Conservation (phyloP, 2,329 filamentous ascomycete genomes). For the Diaporthe vaccinii region DNA sequence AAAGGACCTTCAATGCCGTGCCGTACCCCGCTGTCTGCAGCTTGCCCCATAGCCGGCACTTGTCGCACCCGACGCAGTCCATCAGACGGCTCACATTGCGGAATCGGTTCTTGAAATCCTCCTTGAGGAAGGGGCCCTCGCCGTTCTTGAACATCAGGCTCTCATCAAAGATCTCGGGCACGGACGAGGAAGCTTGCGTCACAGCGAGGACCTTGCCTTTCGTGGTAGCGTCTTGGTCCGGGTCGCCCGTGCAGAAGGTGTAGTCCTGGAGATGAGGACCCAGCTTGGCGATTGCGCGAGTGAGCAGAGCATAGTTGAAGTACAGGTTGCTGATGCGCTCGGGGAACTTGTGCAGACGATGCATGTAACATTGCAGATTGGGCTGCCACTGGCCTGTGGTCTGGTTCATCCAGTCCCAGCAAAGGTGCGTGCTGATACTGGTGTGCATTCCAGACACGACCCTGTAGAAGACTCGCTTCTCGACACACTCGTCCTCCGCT, state of each 20-base stretch:
- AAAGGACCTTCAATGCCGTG: slow-evolving; percentile 93
- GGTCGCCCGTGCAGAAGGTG: slow-evolving; percentile 92
- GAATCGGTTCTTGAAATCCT: slow-evolving; percentile 98
- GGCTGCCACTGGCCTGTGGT: slow-evolving; percentile 93
- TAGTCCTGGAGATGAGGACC: slow-evolving; percentile 83
- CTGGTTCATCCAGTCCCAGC: slow-evolving; percentile 96
- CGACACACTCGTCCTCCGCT: slow-evolving; percentile 90
- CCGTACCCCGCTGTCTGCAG: slow-evolving; percentile 95
- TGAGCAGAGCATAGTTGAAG: slow-evolving; percentile 98
- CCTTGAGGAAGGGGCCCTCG: slow-evolving; percentile 84
- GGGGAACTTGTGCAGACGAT: slow-evolving; percentile 85
- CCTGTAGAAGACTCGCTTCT: slow-evolving; percentile 98
- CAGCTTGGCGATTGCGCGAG: slow-evolving; percentile 91
- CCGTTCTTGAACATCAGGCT: slow-evolving; percentile 91
- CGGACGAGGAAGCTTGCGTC: slow-evolving; percentile 76
- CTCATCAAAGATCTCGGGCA: slow-evolving; percentile 92
- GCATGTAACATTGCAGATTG: slow-evolving; percentile 89
- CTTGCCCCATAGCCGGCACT: slow-evolving; percentile 98
- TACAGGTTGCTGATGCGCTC: slow-evolving; percentile 98
- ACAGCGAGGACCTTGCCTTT: slow-evolving; percentile 86
- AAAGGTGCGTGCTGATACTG: slow-evolving; percentile 95
- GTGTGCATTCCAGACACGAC: slow-evolving; percentile 98
- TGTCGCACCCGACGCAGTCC: slow-evolving; percentile 99
- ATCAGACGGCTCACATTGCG: slow-evolving; percentile 96
- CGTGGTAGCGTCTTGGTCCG: slow-evolving; percentile 81